A percentile compares a stretch with the other conserved stretches of the same genome.
Evolutionary conservation across 176 grass and related monocot genomes (phyloP).

Genomic region (Musa acuminata): DNA sequence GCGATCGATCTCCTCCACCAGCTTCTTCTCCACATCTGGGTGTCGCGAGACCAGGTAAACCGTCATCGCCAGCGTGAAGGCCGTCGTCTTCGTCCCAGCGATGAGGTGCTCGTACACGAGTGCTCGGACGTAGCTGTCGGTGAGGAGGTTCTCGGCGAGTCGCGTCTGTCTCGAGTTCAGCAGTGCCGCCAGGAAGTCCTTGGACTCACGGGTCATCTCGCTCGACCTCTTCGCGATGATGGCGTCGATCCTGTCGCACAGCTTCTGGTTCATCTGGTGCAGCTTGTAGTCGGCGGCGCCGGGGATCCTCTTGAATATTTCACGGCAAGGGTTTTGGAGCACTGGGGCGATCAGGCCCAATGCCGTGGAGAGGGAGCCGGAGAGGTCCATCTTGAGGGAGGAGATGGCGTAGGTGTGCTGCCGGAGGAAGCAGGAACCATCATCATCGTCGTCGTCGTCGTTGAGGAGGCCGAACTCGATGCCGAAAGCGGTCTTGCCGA

Average conservation of each 20-base stretch:
- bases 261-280: constrained; percentile 40
- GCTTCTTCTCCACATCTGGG: constrained; percentile 60
- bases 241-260: constrained; percentile 61
- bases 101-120: constrained; percentile 90
- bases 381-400: constrained; percentile 89
- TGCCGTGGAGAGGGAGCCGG: constrained; percentile 75
- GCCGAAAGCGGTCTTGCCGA: constrained; percentile 82
- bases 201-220: constrained; percentile 18
- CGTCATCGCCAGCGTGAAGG: constrained; percentile 76
- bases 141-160: constrained; percentile 28
- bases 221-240: constrained; percentile 44
- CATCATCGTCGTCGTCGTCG: neutral
- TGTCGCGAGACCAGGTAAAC: constrained; percentile 73
- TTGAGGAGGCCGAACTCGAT: constrained; percentile 51
- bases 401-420: constrained; percentile 57
- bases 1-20: constrained; percentile 60
- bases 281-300: constrained; percentile 76
- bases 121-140: constrained; percentile 52
- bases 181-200: constrained; percentile 70
- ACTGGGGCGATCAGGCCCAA: constrained; percentile 60
- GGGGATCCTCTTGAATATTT: constrained; percentile 41
- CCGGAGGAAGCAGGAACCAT: constrained; percentile 49
- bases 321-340: constrained; percentile 49
- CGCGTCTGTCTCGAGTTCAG: constrained; percentile 37
- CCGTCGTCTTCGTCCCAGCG: constrained; percentile 95